Evolutionary conservation across 768 basidiomycete genomes (phyloP).

Genomic region (Lactarius trivialis): DNA sequence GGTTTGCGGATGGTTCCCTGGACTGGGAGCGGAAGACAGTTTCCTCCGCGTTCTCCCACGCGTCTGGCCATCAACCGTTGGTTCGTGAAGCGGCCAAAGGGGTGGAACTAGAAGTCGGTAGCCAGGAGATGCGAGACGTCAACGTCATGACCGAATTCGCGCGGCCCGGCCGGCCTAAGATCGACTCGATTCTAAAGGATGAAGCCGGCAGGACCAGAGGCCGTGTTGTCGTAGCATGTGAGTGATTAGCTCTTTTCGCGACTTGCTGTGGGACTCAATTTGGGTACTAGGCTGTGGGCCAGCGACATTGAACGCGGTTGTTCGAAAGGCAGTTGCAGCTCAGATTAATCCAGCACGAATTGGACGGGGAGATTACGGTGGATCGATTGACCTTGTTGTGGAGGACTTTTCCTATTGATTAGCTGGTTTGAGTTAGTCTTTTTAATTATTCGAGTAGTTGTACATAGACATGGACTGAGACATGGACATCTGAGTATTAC

Average conservation of each 20-base stretch:
- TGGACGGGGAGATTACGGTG: slow-evolving; percentile 48
- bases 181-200: slow-evolving; percentile 55
- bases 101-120: slow-evolving; percentile 43
- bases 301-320: slow-evolving; percentile 56
- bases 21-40: slow-evolving; percentile 7
- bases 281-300: slow-evolving; percentile 62
- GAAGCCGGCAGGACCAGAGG: slow-evolving; percentile 54
- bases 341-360: slow-evolving; percentile 53
- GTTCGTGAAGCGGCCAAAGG: slow-evolving; percentile 28
- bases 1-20: neutral
- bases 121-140: slow-evolving; percentile 54
- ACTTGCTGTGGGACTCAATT: neutral
- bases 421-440: neutral
- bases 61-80: slow-evolving; percentile 27
- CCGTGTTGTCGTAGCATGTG: slow-evolving; percentile 56
- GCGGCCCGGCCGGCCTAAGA: slow-evolving; percentile 57
- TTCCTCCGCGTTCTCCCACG: slow-evolving; percentile 1
- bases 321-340: slow-evolving; percentile 56
- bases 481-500: neutral
- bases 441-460: neutral
- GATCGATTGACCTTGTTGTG: slow-evolving; percentile 53
- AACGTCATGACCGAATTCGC: slow-evolving; percentile 54
- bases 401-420: slow-evolving; percentile 62
- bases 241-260: neutral
- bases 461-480: neutral